These are phyloP conservation scores for Chaetomiaceae sp. DNA, from an alignment of 2,329 filamentous ascomycete species.

Conservation along the genomic window DNA sequence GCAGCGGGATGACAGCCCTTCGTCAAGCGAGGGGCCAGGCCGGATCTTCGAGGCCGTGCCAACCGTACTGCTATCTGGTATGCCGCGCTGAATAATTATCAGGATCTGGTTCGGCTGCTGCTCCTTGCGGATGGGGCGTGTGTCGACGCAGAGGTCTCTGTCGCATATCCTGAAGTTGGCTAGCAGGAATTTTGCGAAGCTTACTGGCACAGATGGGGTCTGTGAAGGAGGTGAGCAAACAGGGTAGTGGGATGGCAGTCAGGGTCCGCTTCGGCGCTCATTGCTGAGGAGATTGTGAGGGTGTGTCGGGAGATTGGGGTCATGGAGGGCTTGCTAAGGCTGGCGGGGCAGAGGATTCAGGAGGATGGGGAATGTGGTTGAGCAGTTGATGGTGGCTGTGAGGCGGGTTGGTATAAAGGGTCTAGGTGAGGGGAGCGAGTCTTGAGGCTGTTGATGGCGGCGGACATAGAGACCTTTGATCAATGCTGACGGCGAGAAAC, in stretches of 20 bases:
- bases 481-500: too few species aligned
- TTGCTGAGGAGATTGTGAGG: slow-evolving; percentile 16
- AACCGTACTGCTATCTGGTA: slow-evolving; percentile 17
- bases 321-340: slow-evolving; percentile 6
- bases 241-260: not conserved
- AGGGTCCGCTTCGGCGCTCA: not conserved
- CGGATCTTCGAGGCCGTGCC: slow-evolving; percentile 7
- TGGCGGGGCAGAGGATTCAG: slow-evolving; percentile 11
- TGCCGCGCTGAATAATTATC: slow-evolving; percentile 6
- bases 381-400: slow-evolving; percentile 4
- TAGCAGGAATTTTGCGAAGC: slow-evolving; percentile 9
- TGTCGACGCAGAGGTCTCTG: slow-evolving; percentile 4
- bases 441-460: not conserved
- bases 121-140: slow-evolving; percentile 10
- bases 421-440: not conserved
- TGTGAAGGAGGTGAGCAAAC: not conserved
- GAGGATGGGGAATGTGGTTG: not conserved
- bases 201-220: not conserved
- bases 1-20: slow-evolving; percentile 17
- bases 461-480: too few species aligned
- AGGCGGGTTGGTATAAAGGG: not conserved
- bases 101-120: slow-evolving; percentile 10
- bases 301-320: slow-evolving; percentile 12
- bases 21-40: slow-evolving; percentile 9
- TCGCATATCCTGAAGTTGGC: slow-evolving; percentile 17